phyloP scores from a whole-genome alignment of 1,284 basidiomycete genomes.

The Cutaneotrichosporon sp. region DNA sequence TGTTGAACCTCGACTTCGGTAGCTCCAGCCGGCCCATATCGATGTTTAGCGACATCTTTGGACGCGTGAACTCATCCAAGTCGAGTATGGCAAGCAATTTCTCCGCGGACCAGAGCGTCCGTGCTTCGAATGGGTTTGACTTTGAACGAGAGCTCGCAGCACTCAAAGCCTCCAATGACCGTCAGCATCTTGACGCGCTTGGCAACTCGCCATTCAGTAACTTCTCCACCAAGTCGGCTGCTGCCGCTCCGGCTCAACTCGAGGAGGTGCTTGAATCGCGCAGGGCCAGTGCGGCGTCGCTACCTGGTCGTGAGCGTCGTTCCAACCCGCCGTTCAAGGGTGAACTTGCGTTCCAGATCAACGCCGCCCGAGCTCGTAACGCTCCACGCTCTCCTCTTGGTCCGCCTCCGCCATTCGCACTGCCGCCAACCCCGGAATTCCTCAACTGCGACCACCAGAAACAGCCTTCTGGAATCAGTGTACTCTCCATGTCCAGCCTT shows the following conservation, averaged over 20 bases:
- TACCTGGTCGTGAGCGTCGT: background rate
- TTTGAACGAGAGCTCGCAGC: background rate
- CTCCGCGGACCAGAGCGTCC: background rate
- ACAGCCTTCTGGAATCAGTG: slow-evolving; percentile 64
- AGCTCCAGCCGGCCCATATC: background rate
- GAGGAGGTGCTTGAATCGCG: slow-evolving; percentile 4
- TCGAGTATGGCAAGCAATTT: background rate
- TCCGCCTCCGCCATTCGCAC: slow-evolving; percentile 11
- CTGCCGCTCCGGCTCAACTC: slow-evolving; percentile 1
- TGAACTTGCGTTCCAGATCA: slow-evolving; percentile 36
- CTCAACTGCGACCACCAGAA: slow-evolving; percentile 21
- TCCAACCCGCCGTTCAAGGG: slow-evolving; percentile 31
- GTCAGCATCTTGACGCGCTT: background rate
- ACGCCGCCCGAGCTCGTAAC: slow-evolving; percentile 16
- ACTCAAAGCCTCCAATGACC: background rate
- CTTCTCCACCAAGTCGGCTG: slow-evolving; percentile 3
- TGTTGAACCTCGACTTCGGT: slow-evolving; percentile 13
- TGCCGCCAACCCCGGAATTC: background rate
- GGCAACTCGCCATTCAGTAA: background rate
- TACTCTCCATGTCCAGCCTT: slow-evolving; percentile 75
- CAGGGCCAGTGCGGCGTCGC: background rate
- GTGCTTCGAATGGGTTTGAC: background rate
- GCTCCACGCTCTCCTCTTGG: background rate
- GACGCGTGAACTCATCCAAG: background rate
- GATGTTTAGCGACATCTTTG: background rate